Evolutionary conservation across 1,284 basidiomycete species (phyloP), one percentile per base, ranked within the genome.

Genomic region (Trichosporon sp.): DNA sequence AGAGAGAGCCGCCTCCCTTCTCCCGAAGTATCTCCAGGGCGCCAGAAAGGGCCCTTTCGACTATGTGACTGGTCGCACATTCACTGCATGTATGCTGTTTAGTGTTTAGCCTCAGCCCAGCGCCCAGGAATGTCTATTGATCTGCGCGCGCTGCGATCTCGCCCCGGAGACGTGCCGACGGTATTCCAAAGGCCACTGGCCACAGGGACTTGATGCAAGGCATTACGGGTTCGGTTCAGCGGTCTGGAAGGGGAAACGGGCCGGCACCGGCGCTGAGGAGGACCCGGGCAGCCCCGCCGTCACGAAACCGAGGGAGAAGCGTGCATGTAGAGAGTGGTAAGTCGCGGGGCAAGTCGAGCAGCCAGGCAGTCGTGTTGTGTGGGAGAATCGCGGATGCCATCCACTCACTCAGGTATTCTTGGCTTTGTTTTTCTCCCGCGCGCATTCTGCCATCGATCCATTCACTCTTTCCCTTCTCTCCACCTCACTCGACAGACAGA

Each of bases 241-340:
- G 10, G 49, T 31, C 49, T 31, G 49, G 31, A 29, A 19, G 31
- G 27, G 49, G 49, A 27, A 29, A 54, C 11, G 13, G 29, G 6
- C 49, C n/a, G n/a, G n/a, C n/a, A n/a, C 49, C 49, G 49, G 49
- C n/a, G 49, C 49, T 27, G 49, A n/a, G 49, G 49, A n/a, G n/a
- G n/a, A n/a, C n/a, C n/a, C n/a, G n/a, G 49, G 27, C 49, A 54
- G 49, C 16, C 27, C 14, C 14, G 31, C 19, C 40, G 16, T 44
- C 40, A 23, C 40, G 40, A 44, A 44, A 44, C 40, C 16, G 10
- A 13, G 52, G n/a, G n/a, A 21, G n/a, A 52, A 21, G 25, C 21
- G 49, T 29, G 23, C 25, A 49, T n/a, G n/a, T n/a, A n/a, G n/a
- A 14, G 34, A 36, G 34, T 36, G 34, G 6, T n/a, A 54, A 54